These are phyloP conservation scores for Vicia faba DNA, from an alignment of 306 rosid species.

Conservation along the genomic window DNA sequence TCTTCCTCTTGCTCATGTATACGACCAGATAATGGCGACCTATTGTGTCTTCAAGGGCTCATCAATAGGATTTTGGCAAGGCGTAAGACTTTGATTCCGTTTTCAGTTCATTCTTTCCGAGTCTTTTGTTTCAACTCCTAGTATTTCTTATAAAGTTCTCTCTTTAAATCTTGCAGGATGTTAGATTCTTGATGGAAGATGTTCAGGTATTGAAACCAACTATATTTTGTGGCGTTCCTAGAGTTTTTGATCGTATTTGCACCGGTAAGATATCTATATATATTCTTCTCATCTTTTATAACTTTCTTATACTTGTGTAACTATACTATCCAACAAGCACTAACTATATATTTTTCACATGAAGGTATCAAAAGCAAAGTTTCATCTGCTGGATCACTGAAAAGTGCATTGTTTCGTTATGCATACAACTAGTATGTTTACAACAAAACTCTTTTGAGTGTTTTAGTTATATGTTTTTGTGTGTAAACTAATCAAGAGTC, in stretches of 20 bases:
- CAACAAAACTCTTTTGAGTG: neutral
- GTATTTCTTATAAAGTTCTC: conserved; percentile 12
- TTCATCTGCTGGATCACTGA: conserved; percentile 65
- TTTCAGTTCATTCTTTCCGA: conserved; percentile 3
- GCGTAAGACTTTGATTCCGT: conserved; percentile 53
- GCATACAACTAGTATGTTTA: conserved; percentile 77
- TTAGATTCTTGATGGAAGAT: conserved; percentile 81
- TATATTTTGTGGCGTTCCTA: conserved; percentile 88
- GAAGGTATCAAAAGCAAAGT: conserved; percentile 65
- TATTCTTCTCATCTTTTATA: neutral
- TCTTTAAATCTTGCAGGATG: conserved; percentile 59
- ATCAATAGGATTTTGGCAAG: conserved; percentile 54
- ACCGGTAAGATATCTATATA: conserved; percentile 45
- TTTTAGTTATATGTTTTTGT: conserved; percentile 27
- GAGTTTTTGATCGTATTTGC: conserved; percentile 81
- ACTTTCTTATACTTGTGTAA: conserved; percentile 2
- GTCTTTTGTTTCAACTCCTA: conserved; percentile 34
- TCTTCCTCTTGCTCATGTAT: conserved; percentile 83
- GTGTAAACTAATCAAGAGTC: conserved; percentile 41
- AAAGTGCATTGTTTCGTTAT: conserved; percentile 64
- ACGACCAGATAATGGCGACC: conserved; percentile 80
- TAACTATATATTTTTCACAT: conserved; percentile 19
- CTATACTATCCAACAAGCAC: neutral
- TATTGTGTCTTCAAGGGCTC: conserved; percentile 79
- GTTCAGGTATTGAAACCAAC: conserved; percentile 77